These are phyloP conservation scores for Protoeuglena noctilucae DNA, from an alignment of 139 green algal species.

Conservation along the genomic window DNA sequence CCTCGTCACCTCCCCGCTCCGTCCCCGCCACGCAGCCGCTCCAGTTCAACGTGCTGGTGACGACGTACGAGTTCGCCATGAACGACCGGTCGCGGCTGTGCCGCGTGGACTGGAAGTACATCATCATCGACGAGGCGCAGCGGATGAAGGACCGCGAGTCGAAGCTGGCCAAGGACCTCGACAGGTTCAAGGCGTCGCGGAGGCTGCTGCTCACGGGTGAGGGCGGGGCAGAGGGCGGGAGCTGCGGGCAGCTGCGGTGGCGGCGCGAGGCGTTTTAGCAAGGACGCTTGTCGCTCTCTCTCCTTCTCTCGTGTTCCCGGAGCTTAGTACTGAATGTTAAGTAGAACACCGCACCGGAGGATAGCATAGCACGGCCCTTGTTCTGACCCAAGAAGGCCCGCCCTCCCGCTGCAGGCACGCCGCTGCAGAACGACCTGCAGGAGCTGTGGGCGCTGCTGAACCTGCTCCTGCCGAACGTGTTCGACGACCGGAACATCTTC, in stretches of 20 bases:
- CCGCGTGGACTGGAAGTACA: conserved; percentile 80
- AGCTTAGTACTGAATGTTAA: too few species aligned
- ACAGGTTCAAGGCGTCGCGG: conserved; percentile 42
- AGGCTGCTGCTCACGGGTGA: conserved; percentile 52
- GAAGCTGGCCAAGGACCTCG: conserved; percentile 60
- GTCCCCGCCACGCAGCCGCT: conserved; percentile 31
- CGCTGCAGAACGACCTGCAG: conserved; percentile 80
- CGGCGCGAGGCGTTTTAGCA: too few species aligned
- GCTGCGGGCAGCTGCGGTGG: too few species aligned
- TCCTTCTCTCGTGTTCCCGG: too few species aligned
- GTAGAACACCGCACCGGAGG: too few species aligned
- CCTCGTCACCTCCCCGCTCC: too few species aligned
- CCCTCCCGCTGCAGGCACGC: too few species aligned
- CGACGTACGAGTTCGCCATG: conserved; percentile 97
- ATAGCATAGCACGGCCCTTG: too few species aligned
- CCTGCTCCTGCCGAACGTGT: conserved; percentile 83
- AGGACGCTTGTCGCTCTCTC: too few species aligned
- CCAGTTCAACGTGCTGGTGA: conserved; percentile 95
- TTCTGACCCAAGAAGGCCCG: too few species aligned
- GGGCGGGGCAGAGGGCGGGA: too few species aligned
- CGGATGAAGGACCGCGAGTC: conserved; percentile 82
- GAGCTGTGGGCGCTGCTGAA: conserved; percentile 84
- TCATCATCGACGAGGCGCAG: conserved; percentile 98
- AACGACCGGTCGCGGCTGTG: conserved; percentile 46
- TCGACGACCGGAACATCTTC: conserved; percentile 84